Evolutionary conservation across 371 early-diverging fungal genomes (phyloP), one percentile per base, ranked within the genome.

Genomic region (Mortierella sp.): DNA sequence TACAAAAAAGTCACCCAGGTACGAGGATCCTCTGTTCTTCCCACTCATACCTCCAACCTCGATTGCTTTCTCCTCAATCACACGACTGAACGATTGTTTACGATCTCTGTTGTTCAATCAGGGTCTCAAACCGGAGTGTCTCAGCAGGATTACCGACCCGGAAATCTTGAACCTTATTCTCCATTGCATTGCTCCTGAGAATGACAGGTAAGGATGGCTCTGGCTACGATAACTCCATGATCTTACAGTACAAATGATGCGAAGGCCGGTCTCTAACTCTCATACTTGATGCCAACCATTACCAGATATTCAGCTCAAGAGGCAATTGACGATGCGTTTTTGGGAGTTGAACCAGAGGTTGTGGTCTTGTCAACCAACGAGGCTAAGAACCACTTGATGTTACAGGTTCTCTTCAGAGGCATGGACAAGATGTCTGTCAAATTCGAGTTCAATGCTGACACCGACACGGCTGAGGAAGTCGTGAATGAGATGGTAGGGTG

Each of bases 391-490:
- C 85, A 91, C 41, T 73, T 94, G 27, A 87, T 85, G 4, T 80
- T 94, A 40, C 94, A 93, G 71, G 90, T 94, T 4, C 88, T 92
- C 17, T 93, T 94, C 64, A 90, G 88, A 57, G 93, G 92, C 34
- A 88, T 86, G 78, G 94, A 93, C 64, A 86, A 86, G 58, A 81
- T 90, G 13, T 90, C 94, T 9, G 92, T 96, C 17, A 94, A 93
- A 67, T 96, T 96, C 84, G 91, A 92, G 58, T 96, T 93, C 78
- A 91, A 95, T 78, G 87, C 88, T 16, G 91, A 92, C 27, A 88
- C 88, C 9, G 97, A 96, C 67, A 96, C 96, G 9, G 94, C 95
- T 1, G 95, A 95, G 51, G 91, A 91, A 67, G 95, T 96, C 6
- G 94, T 94, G 10, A 88, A 87, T 49, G 97, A 96, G 78, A 95